Evolutionary conservation across 345 rosid species (phyloP).

Genomic region (Brassica nigra): DNA sequence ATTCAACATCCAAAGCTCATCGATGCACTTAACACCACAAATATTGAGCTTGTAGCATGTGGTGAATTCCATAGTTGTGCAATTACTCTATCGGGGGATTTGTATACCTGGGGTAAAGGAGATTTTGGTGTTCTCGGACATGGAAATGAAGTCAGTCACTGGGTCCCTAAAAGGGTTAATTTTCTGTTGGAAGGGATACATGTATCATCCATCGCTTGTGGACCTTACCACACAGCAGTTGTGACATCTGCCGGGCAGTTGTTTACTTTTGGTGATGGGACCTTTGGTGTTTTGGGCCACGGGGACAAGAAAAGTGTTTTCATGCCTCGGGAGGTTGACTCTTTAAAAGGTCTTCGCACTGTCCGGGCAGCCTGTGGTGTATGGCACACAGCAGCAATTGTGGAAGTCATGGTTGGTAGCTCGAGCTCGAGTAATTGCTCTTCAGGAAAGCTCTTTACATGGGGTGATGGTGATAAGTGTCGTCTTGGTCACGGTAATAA

Average conservation of each 20-base stretch:
- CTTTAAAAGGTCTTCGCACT: slow-evolving; percentile 61
- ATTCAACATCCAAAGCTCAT: slow-evolving; percentile 60
- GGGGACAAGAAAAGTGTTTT: slow-evolving; percentile 58
- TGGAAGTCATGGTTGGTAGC: slow-evolving; percentile 96
- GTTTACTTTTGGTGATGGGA: slow-evolving; percentile 83
- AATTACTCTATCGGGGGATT: slow-evolving; percentile 64
- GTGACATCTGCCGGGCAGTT: slow-evolving; percentile 70
- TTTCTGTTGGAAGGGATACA: slow-evolving; percentile 64
- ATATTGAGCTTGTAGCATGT: slow-evolving; percentile 64
- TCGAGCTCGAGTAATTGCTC: slow-evolving; percentile 94
- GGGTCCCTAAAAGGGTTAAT: slow-evolving; percentile 59
- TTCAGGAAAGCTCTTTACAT: slow-evolving; percentile 90
- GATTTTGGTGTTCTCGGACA: slow-evolving; percentile 64
- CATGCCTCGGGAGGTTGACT: slow-evolving; percentile 68
- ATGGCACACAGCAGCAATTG: slow-evolving; percentile 93
- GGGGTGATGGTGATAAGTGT: slow-evolving; percentile 99
- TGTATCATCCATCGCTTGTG: slow-evolving; percentile 69
- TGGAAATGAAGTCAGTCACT: slow-evolving; percentile 58
- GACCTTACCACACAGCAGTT: slow-evolving; percentile 79
- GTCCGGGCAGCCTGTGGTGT: slow-evolving; percentile 70
- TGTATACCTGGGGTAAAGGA: slow-evolving; percentile 74
- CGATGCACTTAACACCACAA: slow-evolving; percentile 52
- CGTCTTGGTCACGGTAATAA: slow-evolving; percentile 98
- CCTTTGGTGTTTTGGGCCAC: slow-evolving; percentile 80
- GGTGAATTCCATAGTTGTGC: slow-evolving; percentile 77